Base-by-base conservation (phyloP, 345 rosid species). In the Cochlearia excelsa region DNA sequence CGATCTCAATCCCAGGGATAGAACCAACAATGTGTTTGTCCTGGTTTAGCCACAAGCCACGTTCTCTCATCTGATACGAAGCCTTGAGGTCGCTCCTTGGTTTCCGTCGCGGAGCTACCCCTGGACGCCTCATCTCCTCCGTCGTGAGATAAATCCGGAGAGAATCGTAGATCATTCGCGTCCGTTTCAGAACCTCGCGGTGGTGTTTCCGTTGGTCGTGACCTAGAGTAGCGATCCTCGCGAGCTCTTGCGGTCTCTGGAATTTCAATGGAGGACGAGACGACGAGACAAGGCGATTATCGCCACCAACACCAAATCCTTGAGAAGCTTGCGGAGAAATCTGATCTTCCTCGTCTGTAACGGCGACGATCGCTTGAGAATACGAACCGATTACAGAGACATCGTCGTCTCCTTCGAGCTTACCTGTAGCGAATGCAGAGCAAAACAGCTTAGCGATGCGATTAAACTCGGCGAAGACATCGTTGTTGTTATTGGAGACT, bases 1-100 rank as follows among this genome's bases (percentile, higher is more conserved):
- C 96, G 6, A 87, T 67, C 51, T 78, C 68, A 6, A 87, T 65
- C 0, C 97, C 96, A 0, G 96, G 82, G 5, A 91, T 63, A 6
- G 93, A 42, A 38, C 98, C 98, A 10, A 91, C 87, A 23, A 84
- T 74, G 51, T 85, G 77, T 62, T 80, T 86, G 47, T 80, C 95
- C 0, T 83, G 81, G 43, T 82, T 82, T 1, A 88, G 69, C 87
- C 92, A 91, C 31, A 88, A 51, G 2, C 79, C 83, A 9, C 74
- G 72, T 1, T 67, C 79, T 44, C 76, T 74, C 90, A 88, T 84
- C 30, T 78, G 41, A 0, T 65, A 44, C 10, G 93, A 71, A 10
- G 90, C 90, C 30, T 37, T 76, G 58, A 70, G 33, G 57, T 84
- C 84, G 7, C 79, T 80, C 5, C 93, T 78, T 4, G 71, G 75